A percentile compares a stretch with the other conserved stretches of the same genome.
Conservation (phyloP, 1,284 basidiomycete species). For the Leccinum angustisporum region DNA sequence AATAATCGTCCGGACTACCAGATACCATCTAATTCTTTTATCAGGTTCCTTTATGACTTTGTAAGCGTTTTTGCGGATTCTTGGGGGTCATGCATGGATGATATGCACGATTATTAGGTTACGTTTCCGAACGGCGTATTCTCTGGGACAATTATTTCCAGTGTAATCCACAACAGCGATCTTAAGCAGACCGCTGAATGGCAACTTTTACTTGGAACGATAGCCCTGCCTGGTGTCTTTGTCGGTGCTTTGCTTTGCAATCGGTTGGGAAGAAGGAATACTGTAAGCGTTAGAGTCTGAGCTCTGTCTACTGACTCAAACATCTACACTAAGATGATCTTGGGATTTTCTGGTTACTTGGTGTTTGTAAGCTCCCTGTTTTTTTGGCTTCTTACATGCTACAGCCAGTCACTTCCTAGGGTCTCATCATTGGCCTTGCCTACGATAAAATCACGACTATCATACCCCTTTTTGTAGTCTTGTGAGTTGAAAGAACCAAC, state of each 20-base stretch:
- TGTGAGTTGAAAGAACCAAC: slow-evolving; percentile 42
- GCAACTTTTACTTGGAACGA: slow-evolving; percentile 66
- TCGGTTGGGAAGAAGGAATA: slow-evolving; percentile 60
- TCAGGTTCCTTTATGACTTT: slow-evolving; percentile 75
- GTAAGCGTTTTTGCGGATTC: slow-evolving; percentile 35
- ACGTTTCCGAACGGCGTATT: slow-evolving; percentile 75
- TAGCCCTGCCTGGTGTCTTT: slow-evolving; percentile 67
- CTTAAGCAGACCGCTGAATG: slow-evolving; percentile 66
- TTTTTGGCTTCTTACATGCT: neutral
- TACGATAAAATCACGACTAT: slow-evolving; percentile 70
- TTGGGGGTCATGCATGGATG: neutral
- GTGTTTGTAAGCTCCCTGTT: slow-evolving; percentile 48
- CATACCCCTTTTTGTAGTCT: slow-evolving; percentile 65
- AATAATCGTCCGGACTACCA: neutral
- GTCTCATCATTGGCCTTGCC: slow-evolving; percentile 61
- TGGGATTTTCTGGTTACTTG: slow-evolving; percentile 75
- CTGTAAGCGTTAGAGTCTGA: slow-evolving; percentile 39
- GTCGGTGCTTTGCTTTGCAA: slow-evolving; percentile 65
- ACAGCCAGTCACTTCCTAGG: slow-evolving; percentile 30
- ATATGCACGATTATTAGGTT: slow-evolving; percentile 38
- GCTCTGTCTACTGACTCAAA: slow-evolving; percentile 1
- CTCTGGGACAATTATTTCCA: slow-evolving; percentile 63
- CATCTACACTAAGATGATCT: slow-evolving; percentile 53
- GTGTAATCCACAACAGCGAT: slow-evolving; percentile 52
- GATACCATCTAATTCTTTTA: slow-evolving; percentile 10